Conservation (phyloP, 73 alveolate genomes). For the Tetrahymena borealis region DNA sequence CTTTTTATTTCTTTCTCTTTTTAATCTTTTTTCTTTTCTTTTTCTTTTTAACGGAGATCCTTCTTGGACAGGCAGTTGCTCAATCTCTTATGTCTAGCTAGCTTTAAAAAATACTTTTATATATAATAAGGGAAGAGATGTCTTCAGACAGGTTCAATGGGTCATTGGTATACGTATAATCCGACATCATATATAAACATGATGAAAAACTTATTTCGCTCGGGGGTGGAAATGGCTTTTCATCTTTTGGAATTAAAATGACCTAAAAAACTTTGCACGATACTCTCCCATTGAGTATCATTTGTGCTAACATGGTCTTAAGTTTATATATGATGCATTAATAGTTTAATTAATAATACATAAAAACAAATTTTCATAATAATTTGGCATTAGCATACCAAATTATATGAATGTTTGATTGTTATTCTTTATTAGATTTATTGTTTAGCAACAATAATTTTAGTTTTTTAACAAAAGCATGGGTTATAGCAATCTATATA, state of each 20-base stretch:
- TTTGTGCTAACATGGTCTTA: not conserved
- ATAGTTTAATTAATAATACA: not conserved
- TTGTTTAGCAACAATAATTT: not conserved
- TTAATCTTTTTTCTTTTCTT: not conserved
- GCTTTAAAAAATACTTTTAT: not conserved
- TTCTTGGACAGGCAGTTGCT: constrained; percentile 3
- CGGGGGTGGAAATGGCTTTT: constrained; percentile 6
- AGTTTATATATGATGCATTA: not conserved
- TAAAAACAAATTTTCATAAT: not conserved
- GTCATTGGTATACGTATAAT: not conserved
- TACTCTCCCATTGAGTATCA: not conserved
- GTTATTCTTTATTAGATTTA: too few relatives aligned
- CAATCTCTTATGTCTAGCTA: not conserved
- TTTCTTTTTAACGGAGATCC: not conserved
- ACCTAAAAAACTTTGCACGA: not conserved
- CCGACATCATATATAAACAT: not conserved
- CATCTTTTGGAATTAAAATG: not conserved
- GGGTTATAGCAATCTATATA: too few relatives aligned
- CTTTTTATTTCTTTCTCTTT: not conserved
- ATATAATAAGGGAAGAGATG: not conserved
- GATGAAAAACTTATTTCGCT: not conserved
- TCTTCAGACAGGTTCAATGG: not conserved
- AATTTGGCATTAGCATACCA: not conserved
- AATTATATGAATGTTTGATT: not conserved
- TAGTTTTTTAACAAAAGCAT: not conserved